phyloP scores from a whole-genome alignment of 2,329 filamentous ascomycete genomes.

The Aspergillus ochraceus region DNA sequence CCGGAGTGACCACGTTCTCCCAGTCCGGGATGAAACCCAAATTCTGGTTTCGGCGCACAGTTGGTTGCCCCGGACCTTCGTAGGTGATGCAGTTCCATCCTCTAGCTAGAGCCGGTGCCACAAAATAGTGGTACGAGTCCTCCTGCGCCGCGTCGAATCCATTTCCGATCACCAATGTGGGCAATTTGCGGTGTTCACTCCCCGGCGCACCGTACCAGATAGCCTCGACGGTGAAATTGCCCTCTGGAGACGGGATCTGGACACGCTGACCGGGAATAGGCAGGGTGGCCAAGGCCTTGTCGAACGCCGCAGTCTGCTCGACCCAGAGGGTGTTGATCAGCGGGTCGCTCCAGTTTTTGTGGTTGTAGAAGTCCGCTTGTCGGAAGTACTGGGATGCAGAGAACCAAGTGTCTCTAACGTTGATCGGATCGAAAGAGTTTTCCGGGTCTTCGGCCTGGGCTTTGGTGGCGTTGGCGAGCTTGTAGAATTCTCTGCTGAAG shows the following conservation, averaged over 20 bases:
- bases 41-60: constrained; percentile 41
- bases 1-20: constrained; percentile 42
- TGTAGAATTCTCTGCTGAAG: constrained; percentile 15
- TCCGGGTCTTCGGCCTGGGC: constrained; percentile 16
- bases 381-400: constrained; percentile 40
- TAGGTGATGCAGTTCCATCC: constrained; percentile 49
- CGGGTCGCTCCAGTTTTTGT: constrained; percentile 43
- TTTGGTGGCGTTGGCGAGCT: constrained; percentile 6
- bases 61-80: constrained; percentile 50
- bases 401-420: background rate
- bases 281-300: background rate
- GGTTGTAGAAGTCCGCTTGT: constrained; percentile 44
- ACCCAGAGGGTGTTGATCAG: constrained; percentile 35
- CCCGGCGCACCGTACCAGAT: background rate
- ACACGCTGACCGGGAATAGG: background rate
- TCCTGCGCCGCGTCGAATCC: constrained; percentile 49
- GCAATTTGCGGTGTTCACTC: constrained; percentile 23
- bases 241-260: constrained; percentile 18
- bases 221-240: background rate
- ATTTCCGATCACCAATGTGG: constrained; percentile 43
- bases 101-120: constrained; percentile 36
- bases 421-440: background rate
- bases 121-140: constrained; percentile 43
- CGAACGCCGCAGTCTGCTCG: background rate
- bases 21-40: constrained; percentile 49